phyloP scores from a whole-genome alignment of 1,284 basidiomycete species.

The Hymenochaete sp. region DNA sequence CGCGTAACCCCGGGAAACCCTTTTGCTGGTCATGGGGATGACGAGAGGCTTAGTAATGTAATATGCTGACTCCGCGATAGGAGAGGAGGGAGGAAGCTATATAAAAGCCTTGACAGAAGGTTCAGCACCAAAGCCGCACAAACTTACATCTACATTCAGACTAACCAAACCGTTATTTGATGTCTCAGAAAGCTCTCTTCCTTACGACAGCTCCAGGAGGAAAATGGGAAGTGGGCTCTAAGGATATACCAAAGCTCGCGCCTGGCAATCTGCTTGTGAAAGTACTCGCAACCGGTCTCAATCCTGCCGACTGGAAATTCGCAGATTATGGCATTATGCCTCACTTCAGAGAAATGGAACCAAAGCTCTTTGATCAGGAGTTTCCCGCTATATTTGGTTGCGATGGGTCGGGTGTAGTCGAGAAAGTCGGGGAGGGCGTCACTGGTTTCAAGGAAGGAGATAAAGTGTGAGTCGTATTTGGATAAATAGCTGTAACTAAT shows the following conservation, averaged over 20 bases:
- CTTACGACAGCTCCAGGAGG: conserved; percentile 18
- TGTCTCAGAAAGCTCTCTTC: conserved; percentile 20
- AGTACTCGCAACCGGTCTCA: conserved; percentile 34
- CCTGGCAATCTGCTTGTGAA: conserved; percentile 38
- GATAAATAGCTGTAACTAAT: not conserved
- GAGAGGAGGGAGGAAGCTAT: too few relatives aligned
- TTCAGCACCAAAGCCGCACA: too few relatives aligned
- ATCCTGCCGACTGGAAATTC: conserved; percentile 43
- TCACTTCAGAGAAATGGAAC: too few relatives aligned
- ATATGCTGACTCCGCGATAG: too few relatives aligned
- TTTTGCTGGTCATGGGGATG: too few relatives aligned
- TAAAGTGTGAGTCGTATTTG: conserved; percentile 27
- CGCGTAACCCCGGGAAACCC: too few relatives aligned
- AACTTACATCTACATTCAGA: too few relatives aligned
- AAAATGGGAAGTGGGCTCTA: conserved; percentile 18
- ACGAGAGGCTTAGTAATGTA: too few relatives aligned
- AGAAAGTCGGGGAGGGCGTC: conserved; percentile 32
- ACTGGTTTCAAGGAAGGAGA: conserved; percentile 32
- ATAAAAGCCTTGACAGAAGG: too few relatives aligned
- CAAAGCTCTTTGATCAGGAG: conserved; percentile 2
- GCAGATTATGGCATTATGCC: conserved; percentile 18
- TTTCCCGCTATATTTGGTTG: conserved; percentile 35
- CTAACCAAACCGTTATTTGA: too few relatives aligned
- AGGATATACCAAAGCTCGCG: conserved; percentile 30
- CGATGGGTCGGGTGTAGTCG: conserved; percentile 40